Conservation (phyloP, 2,329 filamentous ascomycete species). For the Fusarium virguliforme region DNA sequence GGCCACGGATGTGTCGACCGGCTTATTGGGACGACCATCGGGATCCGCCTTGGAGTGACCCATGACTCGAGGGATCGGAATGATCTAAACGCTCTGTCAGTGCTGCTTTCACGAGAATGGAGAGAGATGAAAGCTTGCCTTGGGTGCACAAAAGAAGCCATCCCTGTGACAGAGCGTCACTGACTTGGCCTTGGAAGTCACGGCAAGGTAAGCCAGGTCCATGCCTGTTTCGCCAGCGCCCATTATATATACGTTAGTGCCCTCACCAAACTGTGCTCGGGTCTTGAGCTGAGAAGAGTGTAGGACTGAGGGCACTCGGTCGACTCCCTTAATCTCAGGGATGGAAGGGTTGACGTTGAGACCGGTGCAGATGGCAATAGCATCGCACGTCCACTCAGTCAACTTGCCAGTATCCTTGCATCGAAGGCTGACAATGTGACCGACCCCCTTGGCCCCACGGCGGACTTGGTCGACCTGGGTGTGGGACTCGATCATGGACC, state of each 20-base stretch:
- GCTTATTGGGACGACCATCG: slow-evolving; percentile 57
- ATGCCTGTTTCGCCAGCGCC: slow-evolving; percentile 65
- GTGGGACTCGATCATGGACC: slow-evolving; percentile 56
- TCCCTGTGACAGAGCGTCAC: slow-evolving; percentile 64
- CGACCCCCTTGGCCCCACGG: slow-evolving; percentile 22
- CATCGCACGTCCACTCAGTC: slow-evolving; percentile 59
- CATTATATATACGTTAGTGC: slow-evolving; percentile 60
- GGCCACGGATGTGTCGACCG: slow-evolving; percentile 64
- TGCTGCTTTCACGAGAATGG: rapidly evolving
- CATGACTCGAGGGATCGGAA: slow-evolving; percentile 44
- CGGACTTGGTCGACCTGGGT: slow-evolving; percentile 53
- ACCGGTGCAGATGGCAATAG: slow-evolving; percentile 63
- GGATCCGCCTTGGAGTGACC: slow-evolving; percentile 15
- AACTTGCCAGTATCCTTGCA: slow-evolving; percentile 3
- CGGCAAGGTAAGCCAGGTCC: slow-evolving; percentile 63
- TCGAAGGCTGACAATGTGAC: slow-evolving; percentile 38
- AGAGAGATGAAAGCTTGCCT: slow-evolving; percentile 48
- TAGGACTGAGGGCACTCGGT: slow-evolving; percentile 56
- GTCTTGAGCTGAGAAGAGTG: slow-evolving; percentile 64
- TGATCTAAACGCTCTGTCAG: slow-evolving; percentile 42
- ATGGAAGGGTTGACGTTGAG: slow-evolving; percentile 61
- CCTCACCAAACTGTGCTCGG: slow-evolving; percentile 59
- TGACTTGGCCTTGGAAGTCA: slow-evolving; percentile 60
- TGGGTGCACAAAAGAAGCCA: slow-evolving; percentile 64
- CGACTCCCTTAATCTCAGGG: slow-evolving; percentile 59